Conservation (phyloP, 2,329 filamentous ascomycete genomes). For the Fusarium zealandicum region DNA sequence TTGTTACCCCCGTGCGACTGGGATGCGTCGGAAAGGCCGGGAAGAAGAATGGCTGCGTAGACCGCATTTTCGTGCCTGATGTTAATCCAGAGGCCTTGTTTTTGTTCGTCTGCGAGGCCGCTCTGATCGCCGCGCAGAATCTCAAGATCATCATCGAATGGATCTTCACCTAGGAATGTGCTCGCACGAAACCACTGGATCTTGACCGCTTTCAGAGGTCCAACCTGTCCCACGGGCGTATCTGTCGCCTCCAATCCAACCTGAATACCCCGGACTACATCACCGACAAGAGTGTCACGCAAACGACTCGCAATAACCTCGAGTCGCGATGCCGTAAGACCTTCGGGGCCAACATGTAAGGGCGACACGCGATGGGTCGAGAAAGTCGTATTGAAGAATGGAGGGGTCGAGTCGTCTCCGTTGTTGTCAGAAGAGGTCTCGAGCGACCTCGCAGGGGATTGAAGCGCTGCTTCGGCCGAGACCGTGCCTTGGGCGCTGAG, state of each 20-base stretch:
- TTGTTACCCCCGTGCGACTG: conserved; percentile 1
- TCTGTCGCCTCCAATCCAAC: conserved; percentile 56
- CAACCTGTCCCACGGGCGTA: conserved; percentile 49
- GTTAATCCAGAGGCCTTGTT: conserved; percentile 53
- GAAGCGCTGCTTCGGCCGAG: conserved; percentile 14
- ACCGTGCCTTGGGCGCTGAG: conserved; percentile 32
- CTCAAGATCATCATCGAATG: conserved; percentile 22
- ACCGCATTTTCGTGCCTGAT: conserved; percentile 61
- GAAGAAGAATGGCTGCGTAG: conserved; percentile 60
- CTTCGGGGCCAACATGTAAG: conserved; percentile 55
- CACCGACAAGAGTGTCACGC: conserved; percentile 63
- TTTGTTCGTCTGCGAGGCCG: conserved; percentile 36
- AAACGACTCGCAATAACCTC: conserved; percentile 55
- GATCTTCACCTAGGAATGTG: conserved; percentile 44
- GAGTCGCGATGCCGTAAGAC: conserved; percentile 51
- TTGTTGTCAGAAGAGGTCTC: conserved; percentile 16
- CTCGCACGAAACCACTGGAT: conserved; percentile 55
- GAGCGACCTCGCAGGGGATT: conserved; percentile 29
- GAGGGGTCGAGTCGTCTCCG: conserved; percentile 41
- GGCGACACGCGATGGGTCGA: conserved; percentile 64
- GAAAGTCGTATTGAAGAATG: conserved; percentile 67
- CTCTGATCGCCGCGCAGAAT: conserved; percentile 18
- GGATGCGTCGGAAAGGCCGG: conserved; percentile 40
- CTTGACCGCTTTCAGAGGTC: conserved; percentile 55
- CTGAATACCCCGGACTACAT: conserved; percentile 67